These are phyloP conservation scores for Triangularia verruculosa DNA, from an alignment of 2,329 filamentous ascomycete species.

Conservation along the genomic window DNA sequence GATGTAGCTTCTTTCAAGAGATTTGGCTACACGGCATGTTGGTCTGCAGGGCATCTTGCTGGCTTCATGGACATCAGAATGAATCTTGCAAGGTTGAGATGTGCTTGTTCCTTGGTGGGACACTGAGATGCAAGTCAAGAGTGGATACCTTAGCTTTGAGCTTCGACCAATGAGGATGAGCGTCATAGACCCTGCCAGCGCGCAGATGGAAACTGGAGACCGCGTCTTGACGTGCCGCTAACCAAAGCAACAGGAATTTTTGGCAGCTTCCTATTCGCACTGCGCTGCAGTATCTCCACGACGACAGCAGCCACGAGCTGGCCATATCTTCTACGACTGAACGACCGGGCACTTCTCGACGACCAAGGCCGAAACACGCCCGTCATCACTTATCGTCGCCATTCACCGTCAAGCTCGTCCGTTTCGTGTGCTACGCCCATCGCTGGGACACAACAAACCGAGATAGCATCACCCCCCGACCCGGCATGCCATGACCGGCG, in stretches of 20 bases:
- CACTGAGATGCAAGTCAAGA: background rate
- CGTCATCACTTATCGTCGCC: background rate
- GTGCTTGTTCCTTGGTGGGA: background rate
- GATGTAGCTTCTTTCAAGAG: background rate
- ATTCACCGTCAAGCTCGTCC: background rate
- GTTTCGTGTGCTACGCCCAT: background rate
- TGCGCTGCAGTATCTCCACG: constrained; percentile 14
- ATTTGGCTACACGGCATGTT: background rate
- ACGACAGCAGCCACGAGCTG: constrained; percentile 12
- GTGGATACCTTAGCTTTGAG: background rate
- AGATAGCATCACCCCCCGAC: constrained; percentile 5
- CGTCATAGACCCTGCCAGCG: constrained; percentile 14
- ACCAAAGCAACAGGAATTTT: constrained; percentile 15
- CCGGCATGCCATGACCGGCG: constrained; percentile 28
- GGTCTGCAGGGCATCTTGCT: background rate
- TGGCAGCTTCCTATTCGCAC: constrained; percentile 21
- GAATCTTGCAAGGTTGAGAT: background rate
- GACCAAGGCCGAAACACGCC: background rate
- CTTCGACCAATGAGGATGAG: constrained; percentile 12
- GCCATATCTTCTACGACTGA: constrained; percentile 6
- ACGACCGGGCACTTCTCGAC: background rate
- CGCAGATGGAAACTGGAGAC: constrained; percentile 21
- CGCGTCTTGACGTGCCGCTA: constrained; percentile 41
- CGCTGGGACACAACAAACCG: constrained; percentile 7
- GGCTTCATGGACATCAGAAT: background rate